Conservation (phyloP, 345 rosid species). For the Erysimum cheiranthoides region DNA sequence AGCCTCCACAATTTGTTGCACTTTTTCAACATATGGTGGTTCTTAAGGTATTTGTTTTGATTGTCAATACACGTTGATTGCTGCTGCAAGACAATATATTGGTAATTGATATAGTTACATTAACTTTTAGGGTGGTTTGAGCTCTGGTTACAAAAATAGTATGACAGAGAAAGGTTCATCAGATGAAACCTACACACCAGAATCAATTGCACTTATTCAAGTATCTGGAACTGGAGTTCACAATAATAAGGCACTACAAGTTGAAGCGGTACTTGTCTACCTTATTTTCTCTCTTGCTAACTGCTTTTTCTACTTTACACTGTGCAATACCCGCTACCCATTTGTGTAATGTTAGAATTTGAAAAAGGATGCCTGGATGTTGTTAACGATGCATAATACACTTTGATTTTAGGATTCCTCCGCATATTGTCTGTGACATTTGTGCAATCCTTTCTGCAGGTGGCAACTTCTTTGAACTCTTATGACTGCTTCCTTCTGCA, state of each 20-base stretch:
- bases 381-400: conserved; percentile 18
- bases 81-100: conserved; percentile 21
- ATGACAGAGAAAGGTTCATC: conserved; percentile 66
- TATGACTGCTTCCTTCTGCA: conserved; percentile 88
- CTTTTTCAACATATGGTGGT: conserved; percentile 91
- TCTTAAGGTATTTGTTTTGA: conserved; percentile 70
- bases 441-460: conserved; percentile 53
- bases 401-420: conserved; percentile 4
- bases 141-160: conserved; percentile 82
- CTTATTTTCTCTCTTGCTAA: conserved; percentile 21
- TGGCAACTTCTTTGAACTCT: conserved; percentile 85
- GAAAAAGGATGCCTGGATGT: neutral
- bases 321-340: conserved; percentile 2
- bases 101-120: conserved; percentile 38
- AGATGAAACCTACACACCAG: conserved; percentile 76
- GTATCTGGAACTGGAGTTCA: conserved; percentile 80
- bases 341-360: conserved; percentile 8
- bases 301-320: conserved; percentile 23
- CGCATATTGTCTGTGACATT: conserved; percentile 18
- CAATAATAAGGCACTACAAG: conserved; percentile 80
- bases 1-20: conserved; percentile 93
- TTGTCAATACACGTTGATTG: conserved; percentile 21
- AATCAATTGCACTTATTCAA: conserved; percentile 78
- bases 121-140: conserved; percentile 80
- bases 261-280: conserved; percentile 68